A percentile compares a stretch with the other conserved stretches of the same genome.
Evolutionary conservation across 108 stramenopile species (phyloP).

Genomic region (Cylindrotheca closterium): DNA sequence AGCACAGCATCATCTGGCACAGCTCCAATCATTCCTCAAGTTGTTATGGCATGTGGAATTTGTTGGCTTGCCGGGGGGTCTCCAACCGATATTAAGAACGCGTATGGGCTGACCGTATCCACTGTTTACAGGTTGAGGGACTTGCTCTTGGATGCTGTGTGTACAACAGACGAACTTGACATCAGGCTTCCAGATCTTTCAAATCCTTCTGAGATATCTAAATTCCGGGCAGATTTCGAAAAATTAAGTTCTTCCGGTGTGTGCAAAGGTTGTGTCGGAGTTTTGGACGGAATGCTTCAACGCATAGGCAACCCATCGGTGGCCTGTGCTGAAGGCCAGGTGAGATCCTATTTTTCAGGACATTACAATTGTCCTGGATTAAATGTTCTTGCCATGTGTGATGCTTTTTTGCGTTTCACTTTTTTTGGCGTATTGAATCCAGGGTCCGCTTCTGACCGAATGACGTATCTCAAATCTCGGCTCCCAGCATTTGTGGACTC

Average conservation of each 20-base stretch:
- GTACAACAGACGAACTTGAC: no score
- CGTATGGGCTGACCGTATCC: no score
- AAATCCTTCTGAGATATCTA: no score
- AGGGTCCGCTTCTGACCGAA: slow-evolving; percentile 13
- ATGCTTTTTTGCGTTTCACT: slow-evolving; percentile 16
- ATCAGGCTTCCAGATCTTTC: no score
- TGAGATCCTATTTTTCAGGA: slow-evolving; percentile 29
- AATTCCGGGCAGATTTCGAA: no score
- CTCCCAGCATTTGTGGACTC: background rate
- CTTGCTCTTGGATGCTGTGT: no score
- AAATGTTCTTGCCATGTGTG: slow-evolving; percentile 28
- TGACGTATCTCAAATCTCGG: background rate
- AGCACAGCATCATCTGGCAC: no score
- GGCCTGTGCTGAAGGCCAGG: background rate
- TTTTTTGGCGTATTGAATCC: slow-evolving; percentile 21
- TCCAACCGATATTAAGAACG: slow-evolving; percentile 16
- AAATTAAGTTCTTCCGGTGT: background rate
- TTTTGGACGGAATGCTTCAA: slow-evolving; percentile 20
- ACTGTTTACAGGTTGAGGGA: no score
- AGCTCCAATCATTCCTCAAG: no score
- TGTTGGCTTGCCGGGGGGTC: slow-evolving; percentile 24
- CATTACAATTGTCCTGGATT: slow-evolving; percentile 35
- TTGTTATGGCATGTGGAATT: background rate
- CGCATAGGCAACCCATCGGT: slow-evolving; percentile 8
- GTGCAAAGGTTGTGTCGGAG: background rate